Evolutionary conservation across 805 yeast genomes (phyloP).

Genomic region (Kodamaea neixiangensis): DNA sequence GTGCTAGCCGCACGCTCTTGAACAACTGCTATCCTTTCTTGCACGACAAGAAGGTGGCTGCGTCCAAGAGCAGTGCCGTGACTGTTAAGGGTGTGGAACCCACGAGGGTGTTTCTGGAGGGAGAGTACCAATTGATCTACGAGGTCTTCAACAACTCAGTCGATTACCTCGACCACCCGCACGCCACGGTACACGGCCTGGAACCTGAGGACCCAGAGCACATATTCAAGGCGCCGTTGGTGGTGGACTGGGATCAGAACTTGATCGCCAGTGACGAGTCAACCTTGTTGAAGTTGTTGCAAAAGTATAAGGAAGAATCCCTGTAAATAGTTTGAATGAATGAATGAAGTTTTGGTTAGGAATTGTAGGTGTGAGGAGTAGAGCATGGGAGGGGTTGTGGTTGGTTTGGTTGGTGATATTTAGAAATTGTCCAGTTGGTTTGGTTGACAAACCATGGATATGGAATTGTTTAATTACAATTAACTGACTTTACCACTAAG

Average conservation of each 20-base stretch:
- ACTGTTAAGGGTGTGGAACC: conserved; percentile 24
- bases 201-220: conserved; percentile 33
- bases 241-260: conserved; percentile 50
- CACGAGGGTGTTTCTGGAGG: conserved; percentile 35
- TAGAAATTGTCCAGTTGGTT: background rate
- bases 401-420: background rate
- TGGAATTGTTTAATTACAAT: no score
- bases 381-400: no score
- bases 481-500: no score
- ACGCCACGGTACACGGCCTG: conserved; percentile 21
- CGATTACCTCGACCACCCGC: conserved; percentile 19
- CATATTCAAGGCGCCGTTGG: conserved; percentile 41
- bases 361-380: background rate
- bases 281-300: conserved; percentile 30
- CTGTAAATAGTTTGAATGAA: conserved; percentile 2
- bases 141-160: conserved; percentile 32
- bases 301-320: conserved; percentile 24
- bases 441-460: background rate
- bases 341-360: background rate
- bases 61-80: conserved; percentile 19
- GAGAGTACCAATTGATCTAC: conserved; percentile 39
- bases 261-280: conserved; percentile 39
- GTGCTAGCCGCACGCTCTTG: conserved; percentile 25
- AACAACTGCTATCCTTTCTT: conserved; percentile 40
- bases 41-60: conserved; percentile 20